A percentile compares a stretch with the other conserved stretches of the same genome.
Conservation (phyloP, 2,329 filamentous ascomycete species). For the Teratosphaeria nubilosa region DNA sequence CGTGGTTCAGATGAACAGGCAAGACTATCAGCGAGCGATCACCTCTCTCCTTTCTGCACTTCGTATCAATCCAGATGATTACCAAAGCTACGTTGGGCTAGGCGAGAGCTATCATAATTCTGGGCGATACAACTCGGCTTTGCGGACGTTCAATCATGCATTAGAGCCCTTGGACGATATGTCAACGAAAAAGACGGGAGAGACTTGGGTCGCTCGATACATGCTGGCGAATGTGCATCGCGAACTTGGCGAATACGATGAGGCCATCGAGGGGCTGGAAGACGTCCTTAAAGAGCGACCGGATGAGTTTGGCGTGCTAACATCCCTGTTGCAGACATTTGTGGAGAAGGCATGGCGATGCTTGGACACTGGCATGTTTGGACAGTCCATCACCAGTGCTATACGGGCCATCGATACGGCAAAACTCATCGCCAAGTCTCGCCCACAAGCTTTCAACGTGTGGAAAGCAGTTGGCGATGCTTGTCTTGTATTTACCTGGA, state of each 20-base stretch:
- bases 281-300: constrained; percentile 59
- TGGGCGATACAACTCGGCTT: constrained; percentile 85
- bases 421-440: constrained; percentile 47
- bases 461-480: constrained; percentile 92
- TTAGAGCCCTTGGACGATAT: constrained; percentile 44
- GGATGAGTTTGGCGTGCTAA: constrained; percentile 72
- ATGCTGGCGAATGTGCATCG: constrained; percentile 93
- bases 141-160: constrained; percentile 79
- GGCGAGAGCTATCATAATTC: constrained; percentile 97
- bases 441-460: constrained; percentile 73
- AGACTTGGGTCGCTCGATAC: constrained; percentile 92
- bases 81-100: constrained; percentile 90
- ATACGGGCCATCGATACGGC: constrained; percentile 60
- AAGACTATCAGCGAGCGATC: constrained; percentile 80
- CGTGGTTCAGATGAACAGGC: constrained; percentile 87
- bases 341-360: constrained; percentile 70
- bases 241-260: constrained; percentile 81
- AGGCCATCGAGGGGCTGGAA: constrained; percentile 67
- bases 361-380: constrained; percentile 75
- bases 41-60: constrained; percentile 86
- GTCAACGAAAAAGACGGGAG: constrained; percentile 40
- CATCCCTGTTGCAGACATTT: constrained; percentile 79
- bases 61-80: constrained; percentile 72
- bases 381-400: constrained; percentile 66
- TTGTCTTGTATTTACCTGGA: constrained; percentile 70